phyloP scores from a whole-genome alignment of 2,329 filamentous ascomycete species.

The Arthrobotrys musiformis region DNA sequence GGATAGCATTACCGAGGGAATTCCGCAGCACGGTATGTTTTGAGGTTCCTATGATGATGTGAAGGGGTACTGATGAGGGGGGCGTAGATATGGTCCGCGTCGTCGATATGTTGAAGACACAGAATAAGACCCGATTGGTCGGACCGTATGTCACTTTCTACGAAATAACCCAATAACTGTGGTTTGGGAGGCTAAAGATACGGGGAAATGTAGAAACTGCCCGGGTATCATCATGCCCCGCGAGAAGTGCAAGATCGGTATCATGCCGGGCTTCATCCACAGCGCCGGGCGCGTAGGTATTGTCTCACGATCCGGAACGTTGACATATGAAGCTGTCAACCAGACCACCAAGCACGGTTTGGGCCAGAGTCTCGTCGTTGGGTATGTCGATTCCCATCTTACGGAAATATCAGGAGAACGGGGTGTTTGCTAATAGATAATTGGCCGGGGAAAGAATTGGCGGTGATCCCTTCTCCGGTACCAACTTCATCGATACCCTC shows the following conservation, averaged over 20 bases:
- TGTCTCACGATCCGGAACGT: slow-evolving; percentile 95
- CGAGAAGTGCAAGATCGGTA: slow-evolving; percentile 96
- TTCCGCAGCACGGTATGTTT: slow-evolving; percentile 91
- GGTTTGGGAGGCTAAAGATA: background rate
- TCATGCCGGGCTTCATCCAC: slow-evolving; percentile 99
- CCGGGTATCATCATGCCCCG: slow-evolving; percentile 92
- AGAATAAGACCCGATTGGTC: slow-evolving; percentile 95
- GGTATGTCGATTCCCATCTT: slow-evolving; percentile 64
- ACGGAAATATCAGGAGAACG: background rate
- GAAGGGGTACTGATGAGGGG: slow-evolving; percentile 45
- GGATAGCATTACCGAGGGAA: slow-evolving; percentile 86
- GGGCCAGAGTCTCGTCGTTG: slow-evolving; percentile 96
- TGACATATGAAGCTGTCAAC: slow-evolving; percentile 99
- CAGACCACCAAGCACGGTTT: slow-evolving; percentile 97
- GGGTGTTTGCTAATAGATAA: background rate
- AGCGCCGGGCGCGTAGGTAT: slow-evolving; percentile 99
- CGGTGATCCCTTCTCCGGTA: slow-evolving; percentile 97
- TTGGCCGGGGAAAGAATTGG: slow-evolving; percentile 74
- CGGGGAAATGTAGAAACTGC: slow-evolving; percentile 73
- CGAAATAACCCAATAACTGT: background rate
- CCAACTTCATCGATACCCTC: slow-evolving; percentile 99
- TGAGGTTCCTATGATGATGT: background rate
- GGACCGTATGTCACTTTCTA: slow-evolving; percentile 69
- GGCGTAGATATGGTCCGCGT: slow-evolving; percentile 99
- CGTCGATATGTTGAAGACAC: slow-evolving; percentile 96